Evolutionary conservation across 768 basidiomycete genomes (phyloP).

Genomic region (Stropharia rugosoannulata): DNA sequence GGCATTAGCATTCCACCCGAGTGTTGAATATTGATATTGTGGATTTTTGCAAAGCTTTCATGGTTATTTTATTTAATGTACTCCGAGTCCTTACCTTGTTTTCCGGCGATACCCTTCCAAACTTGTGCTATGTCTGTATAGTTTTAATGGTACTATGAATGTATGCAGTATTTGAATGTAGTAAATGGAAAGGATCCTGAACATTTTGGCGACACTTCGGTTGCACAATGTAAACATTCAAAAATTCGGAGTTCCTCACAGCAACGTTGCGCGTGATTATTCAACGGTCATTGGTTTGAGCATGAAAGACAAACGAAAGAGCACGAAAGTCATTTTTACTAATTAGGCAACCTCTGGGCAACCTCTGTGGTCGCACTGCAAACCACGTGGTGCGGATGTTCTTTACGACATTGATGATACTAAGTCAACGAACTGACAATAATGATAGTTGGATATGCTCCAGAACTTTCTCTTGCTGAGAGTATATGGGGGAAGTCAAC

Average conservation of each 20-base stretch:
- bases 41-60: neutral
- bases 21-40: conserved; percentile 5
- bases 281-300: neutral
- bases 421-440: neutral
- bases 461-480: no score
- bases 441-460: no score
- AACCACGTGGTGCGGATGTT: conserved; percentile 7
- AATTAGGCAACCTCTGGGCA: conserved; percentile 8
- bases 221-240: no score
- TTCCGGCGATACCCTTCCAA: neutral
- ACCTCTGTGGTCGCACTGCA: neutral
- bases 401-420: neutral
- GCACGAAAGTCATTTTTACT: neutral
- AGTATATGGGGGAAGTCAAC: no score
- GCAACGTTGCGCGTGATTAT: no score
- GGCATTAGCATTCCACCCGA: conserved; percentile 12
- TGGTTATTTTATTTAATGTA: neutral
- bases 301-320: neutral
- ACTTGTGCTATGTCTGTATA: neutral
- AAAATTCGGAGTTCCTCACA: no score
- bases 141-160: no score
- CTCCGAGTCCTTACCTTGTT: neutral
- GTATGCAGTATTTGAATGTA: no score
- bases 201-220: no score
- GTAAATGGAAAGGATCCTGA: no score